These are phyloP conservation scores for Oryza australiensis DNA, from an alignment of 176 grass and related monocot species.

Conservation along the genomic window DNA sequence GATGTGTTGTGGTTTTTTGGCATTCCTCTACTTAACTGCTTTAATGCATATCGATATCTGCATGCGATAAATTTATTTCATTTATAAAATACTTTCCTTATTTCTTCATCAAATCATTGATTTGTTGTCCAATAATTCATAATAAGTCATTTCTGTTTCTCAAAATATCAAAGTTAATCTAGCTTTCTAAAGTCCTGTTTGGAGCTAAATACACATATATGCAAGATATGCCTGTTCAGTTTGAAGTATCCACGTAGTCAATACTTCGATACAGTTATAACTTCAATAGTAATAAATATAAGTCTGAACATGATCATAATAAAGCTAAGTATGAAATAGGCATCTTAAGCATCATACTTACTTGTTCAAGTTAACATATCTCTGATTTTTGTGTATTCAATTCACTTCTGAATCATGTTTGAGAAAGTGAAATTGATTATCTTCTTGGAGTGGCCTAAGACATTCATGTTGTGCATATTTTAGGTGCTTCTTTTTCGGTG, in stretches of 20 bases:
- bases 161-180: not conserved
- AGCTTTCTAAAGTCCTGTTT: not conserved
- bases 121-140: not conserved
- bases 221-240: constrained; percentile 1
- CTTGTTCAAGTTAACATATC: constrained; percentile 7
- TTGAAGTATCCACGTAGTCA: not conserved
- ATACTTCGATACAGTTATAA: not conserved
- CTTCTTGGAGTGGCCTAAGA: constrained; percentile 29
- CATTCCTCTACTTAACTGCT: not conserved
- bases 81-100: not conserved
- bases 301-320: not conserved
- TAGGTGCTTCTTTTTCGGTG: constrained; percentile 78
- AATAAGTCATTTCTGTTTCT: not conserved
- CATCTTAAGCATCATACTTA: not conserved
- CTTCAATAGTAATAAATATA: not conserved
- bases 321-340: not conserved
- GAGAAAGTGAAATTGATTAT: not conserved
- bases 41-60: not conserved
- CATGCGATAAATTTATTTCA: not conserved
- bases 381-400: not conserved
- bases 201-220: not conserved
- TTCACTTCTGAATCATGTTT: not conserved
- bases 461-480: not conserved
- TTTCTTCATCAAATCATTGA: not conserved
- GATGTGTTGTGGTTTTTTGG: not conserved